A percentile compares a stretch with the other conserved stretches of the same genome.
phyloP scores from a whole-genome alignment of 805 yeast species.

The Millerozyma acaciae region DNA sequence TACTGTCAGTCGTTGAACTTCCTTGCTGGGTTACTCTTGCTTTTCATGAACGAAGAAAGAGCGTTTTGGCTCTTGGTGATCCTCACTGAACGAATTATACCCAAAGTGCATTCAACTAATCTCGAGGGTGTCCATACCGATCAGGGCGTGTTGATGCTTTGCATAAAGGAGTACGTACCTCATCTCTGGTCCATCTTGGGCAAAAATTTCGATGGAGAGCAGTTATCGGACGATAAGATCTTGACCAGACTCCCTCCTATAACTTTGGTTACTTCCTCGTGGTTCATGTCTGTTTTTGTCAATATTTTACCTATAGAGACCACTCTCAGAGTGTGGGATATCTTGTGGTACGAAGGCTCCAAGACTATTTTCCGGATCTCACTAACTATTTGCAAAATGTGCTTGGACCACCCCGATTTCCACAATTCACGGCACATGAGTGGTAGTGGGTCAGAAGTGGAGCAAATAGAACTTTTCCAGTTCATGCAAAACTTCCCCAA shows the following conservation, averaged over 20 bases:
- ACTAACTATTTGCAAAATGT: conserved; percentile 69
- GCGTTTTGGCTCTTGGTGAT: conserved; percentile 96
- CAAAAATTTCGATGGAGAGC: conserved; percentile 35
- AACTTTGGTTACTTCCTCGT: conserved; percentile 88
- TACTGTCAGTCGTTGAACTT: conserved; percentile 95
- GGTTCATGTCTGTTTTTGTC: conserved; percentile 98
- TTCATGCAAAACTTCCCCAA: conserved; percentile 81
- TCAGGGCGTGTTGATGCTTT: conserved; percentile 89
- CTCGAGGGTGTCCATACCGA: conserved; percentile 93
- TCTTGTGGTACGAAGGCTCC: conserved; percentile 87
- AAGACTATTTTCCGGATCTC: conserved; percentile 81
- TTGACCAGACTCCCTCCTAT: conserved; percentile 81
- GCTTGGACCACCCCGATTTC: conserved; percentile 62
- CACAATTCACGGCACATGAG: conserved; percentile 13
- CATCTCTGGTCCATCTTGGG: conserved; percentile 63
- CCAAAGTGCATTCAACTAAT: conserved; percentile 86
- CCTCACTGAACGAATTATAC: conserved; percentile 77
- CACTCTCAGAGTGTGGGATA: conserved; percentile 89
- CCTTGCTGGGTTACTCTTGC: conserved; percentile 77
- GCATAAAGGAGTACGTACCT: conserved; percentile 81
- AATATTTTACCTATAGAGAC: conserved; percentile 88
- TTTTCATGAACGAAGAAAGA: conserved; percentile 85
- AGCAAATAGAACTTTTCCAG: conserved; percentile 63
- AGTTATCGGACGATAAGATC: conserved; percentile 45
- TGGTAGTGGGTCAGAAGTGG: conserved; percentile 27